A percentile compares a stretch with the other conserved stretches of the same genome.
phyloP scores from a whole-genome alignment of 2,329 filamentous ascomycete genomes.

The Apiospora hydei region DNA sequence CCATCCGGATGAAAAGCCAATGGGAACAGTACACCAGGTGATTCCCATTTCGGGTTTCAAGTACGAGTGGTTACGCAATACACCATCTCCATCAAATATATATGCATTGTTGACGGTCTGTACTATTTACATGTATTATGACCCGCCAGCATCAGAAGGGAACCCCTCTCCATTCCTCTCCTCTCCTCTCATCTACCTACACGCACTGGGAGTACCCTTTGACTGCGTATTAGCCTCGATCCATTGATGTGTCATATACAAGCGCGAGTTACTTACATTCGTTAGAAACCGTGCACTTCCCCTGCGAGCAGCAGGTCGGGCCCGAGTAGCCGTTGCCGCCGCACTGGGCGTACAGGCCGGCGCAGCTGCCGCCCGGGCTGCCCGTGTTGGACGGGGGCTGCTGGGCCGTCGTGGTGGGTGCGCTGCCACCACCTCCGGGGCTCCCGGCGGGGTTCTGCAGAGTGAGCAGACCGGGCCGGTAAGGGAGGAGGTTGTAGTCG shows the following conservation, averaged over 20 bases:
- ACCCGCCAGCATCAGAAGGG: not conserved
- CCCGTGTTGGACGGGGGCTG: not conserved
- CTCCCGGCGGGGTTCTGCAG: slow-evolving; percentile 36
- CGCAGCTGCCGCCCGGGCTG: not conserved
- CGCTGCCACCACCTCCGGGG: not conserved
- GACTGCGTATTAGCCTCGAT: not conserved
- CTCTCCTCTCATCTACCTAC: not conserved
- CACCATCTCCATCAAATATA: not conserved
- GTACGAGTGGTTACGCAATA: no score
- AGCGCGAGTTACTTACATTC: not conserved
- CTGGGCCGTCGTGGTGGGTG: not conserved
- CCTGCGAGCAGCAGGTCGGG: slow-evolving; percentile 13
- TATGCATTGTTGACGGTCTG: not conserved
- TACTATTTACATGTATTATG: slow-evolving; percentile 3
- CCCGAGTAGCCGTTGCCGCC: slow-evolving; percentile 18
- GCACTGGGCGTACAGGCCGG: slow-evolving; percentile 6
- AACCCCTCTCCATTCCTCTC: no score
- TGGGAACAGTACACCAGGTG: no score
- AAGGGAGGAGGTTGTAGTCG: slow-evolving; percentile 60
- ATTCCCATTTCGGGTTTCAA: no score
- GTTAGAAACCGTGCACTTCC: slow-evolving; percentile 11
- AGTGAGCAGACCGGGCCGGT: slow-evolving; percentile 63
- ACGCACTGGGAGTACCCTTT: slow-evolving; percentile 22
- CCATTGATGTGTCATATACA: not conserved
- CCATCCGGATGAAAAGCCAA: no score